Evolutionary conservation across 139 green algal species (phyloP), one percentile per base, ranked within the genome.

Genomic region (Volvox reticuliferus): DNA sequence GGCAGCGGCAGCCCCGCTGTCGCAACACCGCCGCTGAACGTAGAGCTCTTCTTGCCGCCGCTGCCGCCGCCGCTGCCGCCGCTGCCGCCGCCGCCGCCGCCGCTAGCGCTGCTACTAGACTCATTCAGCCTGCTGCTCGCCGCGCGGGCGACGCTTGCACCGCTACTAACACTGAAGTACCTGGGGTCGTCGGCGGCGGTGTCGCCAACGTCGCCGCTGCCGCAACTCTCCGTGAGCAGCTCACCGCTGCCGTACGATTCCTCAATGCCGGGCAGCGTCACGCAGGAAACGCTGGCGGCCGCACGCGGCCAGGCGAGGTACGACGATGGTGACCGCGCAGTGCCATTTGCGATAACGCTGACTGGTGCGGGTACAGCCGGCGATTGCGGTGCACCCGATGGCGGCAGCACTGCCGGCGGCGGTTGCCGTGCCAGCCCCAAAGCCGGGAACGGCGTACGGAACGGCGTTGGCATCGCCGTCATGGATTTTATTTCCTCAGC

Each of bases 241-340:
- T 84, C 78, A 14, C 28, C 78, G 36, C 78, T 44, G 37, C 36
- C 21, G 37, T 68, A 35, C 36, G 78, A 65, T 35, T 84, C 78
- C 21, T 84, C 78, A 32, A 84, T 84, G 35, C 78, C 78, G 12
- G 78, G 78, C 36, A 84, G 35, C 76, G 76, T 20, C 78, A 67
- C 1, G 36, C 78, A 32, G 21, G 37, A 24, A 73, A 24, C 2
- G 65, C 21, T 28, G 65, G 71, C 71, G 32, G 75, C 32, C 14
- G 17, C 22, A 30, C 75, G 30, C 0, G 32, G 20, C 30, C 75
- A 55, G 30, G 75, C 14, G 13, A 81, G 75, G 32, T 61, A 55
- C 75, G 75, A 28, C 33, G 19, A 35, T n/a, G 22, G 12, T 26
- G 67, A 75, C 22, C 22, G 22, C 3, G 67, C 22, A 26, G 67